phyloP scores from a whole-genome alignment of 306 rosid species.

The Gastrolobium bilobum region DNA sequence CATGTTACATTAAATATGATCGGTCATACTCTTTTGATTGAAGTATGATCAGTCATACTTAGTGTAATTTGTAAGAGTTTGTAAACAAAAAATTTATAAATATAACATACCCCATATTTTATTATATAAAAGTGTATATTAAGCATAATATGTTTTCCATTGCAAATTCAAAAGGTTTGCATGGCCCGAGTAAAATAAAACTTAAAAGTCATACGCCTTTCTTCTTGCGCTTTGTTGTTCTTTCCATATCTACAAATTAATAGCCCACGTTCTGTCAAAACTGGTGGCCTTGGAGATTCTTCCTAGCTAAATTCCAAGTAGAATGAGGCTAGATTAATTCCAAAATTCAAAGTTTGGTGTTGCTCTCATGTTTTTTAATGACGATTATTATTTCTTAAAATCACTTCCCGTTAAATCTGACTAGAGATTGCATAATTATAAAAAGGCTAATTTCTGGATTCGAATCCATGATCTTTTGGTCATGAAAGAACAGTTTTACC shows the following conservation, averaged over 20 bases:
- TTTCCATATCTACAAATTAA: slow-evolving; percentile 21
- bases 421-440: too few species aligned
- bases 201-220: background rate
- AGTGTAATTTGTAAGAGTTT: too few species aligned
- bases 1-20: too few species aligned
- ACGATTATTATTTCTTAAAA: background rate
- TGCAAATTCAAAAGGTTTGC: slow-evolving; percentile 25
- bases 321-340: slow-evolving; percentile 30
- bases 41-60: too few species aligned
- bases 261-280: slow-evolving; percentile 45
- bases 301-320: slow-evolving; percentile 42
- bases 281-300: slow-evolving; percentile 51
- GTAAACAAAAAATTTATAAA: too few species aligned
- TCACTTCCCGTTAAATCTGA: too few species aligned
- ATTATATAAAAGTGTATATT: background rate
- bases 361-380: background rate
- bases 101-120: too few species aligned
- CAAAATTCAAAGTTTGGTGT: slow-evolving; percentile 31
- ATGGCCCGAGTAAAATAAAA: slow-evolving; percentile 15
- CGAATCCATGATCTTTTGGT: too few species aligned
- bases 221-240: background rate
- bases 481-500: too few species aligned
- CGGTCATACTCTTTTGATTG: too few species aligned
- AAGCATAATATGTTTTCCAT: background rate
- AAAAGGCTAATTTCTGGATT: too few species aligned